A percentile compares a stretch with the other conserved stretches of the same genome.
Evolutionary conservation across 805 yeast species (phyloP).

Genomic region (Danielia oregonensis): DNA sequence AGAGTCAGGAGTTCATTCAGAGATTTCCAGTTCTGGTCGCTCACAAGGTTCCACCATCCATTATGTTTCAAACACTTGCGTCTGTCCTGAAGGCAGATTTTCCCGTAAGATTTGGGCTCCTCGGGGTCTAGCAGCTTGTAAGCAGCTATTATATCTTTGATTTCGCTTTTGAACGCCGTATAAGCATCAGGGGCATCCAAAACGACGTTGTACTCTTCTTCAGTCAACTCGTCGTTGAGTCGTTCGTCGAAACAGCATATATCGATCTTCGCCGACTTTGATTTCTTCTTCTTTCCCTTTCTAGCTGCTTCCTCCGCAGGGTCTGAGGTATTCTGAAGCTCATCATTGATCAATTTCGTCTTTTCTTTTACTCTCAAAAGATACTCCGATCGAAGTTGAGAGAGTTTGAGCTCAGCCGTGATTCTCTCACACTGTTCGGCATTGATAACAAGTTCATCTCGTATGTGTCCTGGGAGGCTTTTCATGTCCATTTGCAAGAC

Average conservation of each 20-base stretch:
- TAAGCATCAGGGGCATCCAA: slow-evolving; percentile 2
- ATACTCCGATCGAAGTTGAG: slow-evolving; percentile 18
- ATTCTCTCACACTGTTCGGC: slow-evolving; percentile 3
- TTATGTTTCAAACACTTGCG: slow-evolving; percentile 54
- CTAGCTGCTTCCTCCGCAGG: slow-evolving; percentile 9
- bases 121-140: slow-evolving; percentile 10
- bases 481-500: slow-evolving; percentile 20
- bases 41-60: slow-evolving; percentile 43
- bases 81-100: slow-evolving; percentile 49
- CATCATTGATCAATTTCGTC: slow-evolving; percentile 37
- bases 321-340: slow-evolving; percentile 15
- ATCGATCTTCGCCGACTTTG: slow-evolving; percentile 38
- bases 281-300: slow-evolving; percentile 15
- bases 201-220: background rate
- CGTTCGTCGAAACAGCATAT: slow-evolving; percentile 50
- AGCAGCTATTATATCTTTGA: slow-evolving; percentile 12
- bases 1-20: slow-evolving; percentile 33
- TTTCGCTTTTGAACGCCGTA: slow-evolving; percentile 13
- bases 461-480: slow-evolving; percentile 16
- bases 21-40: slow-evolving; percentile 28
- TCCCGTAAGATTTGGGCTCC: slow-evolving; percentile 11
- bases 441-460: slow-evolving; percentile 15
- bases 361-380: slow-evolving; percentile 33
- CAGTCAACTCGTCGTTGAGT: slow-evolving; percentile 10
- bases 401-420: slow-evolving; percentile 10